phyloP scores from a whole-genome alignment of 306 rosid species.

The Rosa rugosa region DNA sequence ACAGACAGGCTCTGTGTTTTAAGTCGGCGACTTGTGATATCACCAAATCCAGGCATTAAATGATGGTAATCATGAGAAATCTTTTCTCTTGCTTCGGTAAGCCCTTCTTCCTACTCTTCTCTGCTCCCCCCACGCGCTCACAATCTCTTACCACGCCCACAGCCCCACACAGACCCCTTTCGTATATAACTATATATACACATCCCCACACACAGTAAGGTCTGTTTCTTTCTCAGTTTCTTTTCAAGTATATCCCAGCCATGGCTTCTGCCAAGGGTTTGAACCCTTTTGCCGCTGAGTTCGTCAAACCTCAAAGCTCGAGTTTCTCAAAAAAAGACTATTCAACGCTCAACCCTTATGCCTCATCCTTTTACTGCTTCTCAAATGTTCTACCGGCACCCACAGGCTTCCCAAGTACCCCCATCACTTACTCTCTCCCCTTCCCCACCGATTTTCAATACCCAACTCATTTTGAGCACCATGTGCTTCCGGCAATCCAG shows the following conservation, averaged over 20 bases:
- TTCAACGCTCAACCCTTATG: neutral
- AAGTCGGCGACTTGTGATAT: neutral
- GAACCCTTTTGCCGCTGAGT: constrained; percentile 7
- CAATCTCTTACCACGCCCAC: neutral
- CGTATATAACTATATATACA: neutral
- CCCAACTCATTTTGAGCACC: neutral
- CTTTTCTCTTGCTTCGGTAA: neutral
- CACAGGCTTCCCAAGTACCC: neutral
- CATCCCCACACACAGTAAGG: neutral
- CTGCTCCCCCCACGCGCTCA: neutral
- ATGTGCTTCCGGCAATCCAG: neutral
- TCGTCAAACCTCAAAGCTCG: neutral
- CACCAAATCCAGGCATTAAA: neutral
- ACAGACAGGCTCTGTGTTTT: neutral
- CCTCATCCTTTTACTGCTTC: neutral
- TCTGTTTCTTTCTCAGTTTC: no score
- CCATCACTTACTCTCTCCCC: neutral
- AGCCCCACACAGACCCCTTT: no score
- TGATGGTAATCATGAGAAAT: constrained; percentile 3
- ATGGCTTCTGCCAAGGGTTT: neutral
- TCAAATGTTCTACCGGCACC: neutral
- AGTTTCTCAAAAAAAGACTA: neutral
- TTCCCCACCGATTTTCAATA: neutral
- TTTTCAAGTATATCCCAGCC: no score
- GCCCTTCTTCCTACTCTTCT: neutral